Evolutionary conservation across 345 rosid genomes (phyloP).

Genomic region (Populus euphratica): DNA sequence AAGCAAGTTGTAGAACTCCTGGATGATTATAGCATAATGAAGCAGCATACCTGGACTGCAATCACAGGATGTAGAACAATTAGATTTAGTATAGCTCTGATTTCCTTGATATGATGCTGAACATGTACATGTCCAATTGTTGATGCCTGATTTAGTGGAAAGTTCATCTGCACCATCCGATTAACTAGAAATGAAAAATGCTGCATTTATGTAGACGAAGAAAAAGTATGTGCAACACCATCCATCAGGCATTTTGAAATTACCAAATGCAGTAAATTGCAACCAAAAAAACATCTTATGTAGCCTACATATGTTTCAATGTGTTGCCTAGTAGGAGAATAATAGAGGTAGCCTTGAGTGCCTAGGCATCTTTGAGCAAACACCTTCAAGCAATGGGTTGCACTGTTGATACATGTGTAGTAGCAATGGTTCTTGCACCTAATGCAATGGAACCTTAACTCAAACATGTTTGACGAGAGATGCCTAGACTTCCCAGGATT

Average conservation of each 20-base stretch:
- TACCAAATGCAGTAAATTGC: not conserved
- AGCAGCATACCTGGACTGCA: slow-evolving; percentile 64
- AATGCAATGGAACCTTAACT: not conserved
- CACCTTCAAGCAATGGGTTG: not conserved
- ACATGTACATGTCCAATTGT: slow-evolving; percentile 72
- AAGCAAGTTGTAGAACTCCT: not conserved
- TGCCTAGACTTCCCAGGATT: not conserved
- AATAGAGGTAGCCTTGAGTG: not conserved
- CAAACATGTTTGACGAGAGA: not conserved
- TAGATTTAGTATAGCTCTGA: slow-evolving; percentile 45
- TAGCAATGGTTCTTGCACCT: not conserved
- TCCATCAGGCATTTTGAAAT: not conserved
- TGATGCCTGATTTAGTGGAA: slow-evolving; percentile 40
- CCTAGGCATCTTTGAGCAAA: slow-evolving; percentile 4
- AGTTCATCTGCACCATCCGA: slow-evolving; percentile 39
- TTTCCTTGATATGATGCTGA: slow-evolving; percentile 40
- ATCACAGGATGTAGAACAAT: slow-evolving; percentile 78
- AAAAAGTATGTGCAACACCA: not conserved
- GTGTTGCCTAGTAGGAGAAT: not conserved
- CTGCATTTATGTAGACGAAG: not conserved
- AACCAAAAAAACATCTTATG: not conserved
- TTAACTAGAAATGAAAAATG: slow-evolving; percentile 5
- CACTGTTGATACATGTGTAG: not conserved
- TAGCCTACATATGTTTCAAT: not conserved
- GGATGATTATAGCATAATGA: slow-evolving; percentile 6